Percentiles rank a stretch among this genome's conserved stretches.
phyloP scores from a whole-genome alignment of 352 stramenopile genomes.

The Phytophthora parvispora region DNA sequence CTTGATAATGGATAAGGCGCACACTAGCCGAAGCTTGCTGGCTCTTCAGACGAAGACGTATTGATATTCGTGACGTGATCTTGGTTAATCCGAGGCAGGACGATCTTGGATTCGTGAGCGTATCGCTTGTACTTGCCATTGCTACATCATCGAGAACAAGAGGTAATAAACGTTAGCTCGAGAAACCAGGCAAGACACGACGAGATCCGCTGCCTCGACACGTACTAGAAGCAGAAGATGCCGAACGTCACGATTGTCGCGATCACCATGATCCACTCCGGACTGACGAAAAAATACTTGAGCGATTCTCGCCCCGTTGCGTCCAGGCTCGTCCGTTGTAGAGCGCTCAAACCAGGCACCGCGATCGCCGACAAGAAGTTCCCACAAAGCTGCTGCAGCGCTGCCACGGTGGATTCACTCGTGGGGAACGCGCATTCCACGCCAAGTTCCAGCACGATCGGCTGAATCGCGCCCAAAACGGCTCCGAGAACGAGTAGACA shows the following conservation, averaged over 20 bases:
- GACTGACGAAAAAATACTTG: slow-evolving; percentile 59
- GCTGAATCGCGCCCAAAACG: slow-evolving; percentile 71
- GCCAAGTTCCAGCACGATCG: slow-evolving; percentile 73
- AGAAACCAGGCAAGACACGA: not conserved
- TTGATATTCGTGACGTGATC: not conserved
- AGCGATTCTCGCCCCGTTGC: slow-evolving; percentile 28
- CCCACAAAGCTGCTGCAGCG: slow-evolving; percentile 76
- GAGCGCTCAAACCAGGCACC: slow-evolving; percentile 54
- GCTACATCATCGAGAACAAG: slow-evolving; percentile 28
- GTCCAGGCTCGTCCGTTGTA: slow-evolving; percentile 48
- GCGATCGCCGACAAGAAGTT: slow-evolving; percentile 75
- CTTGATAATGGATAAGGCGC: not conserved
- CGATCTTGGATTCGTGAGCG: slow-evolving; percentile 39
- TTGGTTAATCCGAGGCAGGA: not conserved
- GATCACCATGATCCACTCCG: slow-evolving; percentile 62
- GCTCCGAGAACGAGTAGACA: slow-evolving; percentile 60
- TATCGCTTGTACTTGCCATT: slow-evolving; percentile 69
- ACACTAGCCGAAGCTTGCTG: not conserved
- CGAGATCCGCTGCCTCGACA: not conserved
- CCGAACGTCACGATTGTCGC: slow-evolving; percentile 46
- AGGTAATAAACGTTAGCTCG: not conserved
- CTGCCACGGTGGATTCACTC: slow-evolving; percentile 75
- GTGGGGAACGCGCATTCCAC: slow-evolving; percentile 80
- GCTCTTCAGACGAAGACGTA: not conserved
- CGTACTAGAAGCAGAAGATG: slow-evolving; percentile 69